Base-by-base conservation (phyloP, 2,329 filamentous ascomycete genomes). In the Verticillium nubilum region DNA sequence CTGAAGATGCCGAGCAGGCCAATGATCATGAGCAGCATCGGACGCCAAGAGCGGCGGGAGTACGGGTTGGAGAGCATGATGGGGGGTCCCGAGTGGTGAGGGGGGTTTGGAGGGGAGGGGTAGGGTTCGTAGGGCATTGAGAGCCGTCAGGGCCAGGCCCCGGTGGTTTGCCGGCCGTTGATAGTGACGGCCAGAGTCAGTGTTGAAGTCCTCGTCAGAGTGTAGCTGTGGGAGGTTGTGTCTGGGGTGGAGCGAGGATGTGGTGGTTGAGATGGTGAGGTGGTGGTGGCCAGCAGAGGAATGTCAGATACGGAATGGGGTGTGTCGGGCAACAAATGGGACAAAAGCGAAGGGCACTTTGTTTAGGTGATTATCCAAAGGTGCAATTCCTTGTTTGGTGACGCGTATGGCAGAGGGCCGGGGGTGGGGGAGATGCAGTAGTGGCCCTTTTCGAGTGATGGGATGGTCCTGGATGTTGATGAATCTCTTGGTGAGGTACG, bases 1-100 rank as follows among this genome's bases (percentile, higher is more conserved):
- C 27, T 52, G 35, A 31, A 57, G 42, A 57, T 12, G 15, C 28
- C 37, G n/a, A 57, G 28, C 37, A 52, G 28, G 37, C 35, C n/a
- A n/a, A 57, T 27, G 56, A 7, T 27, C 26, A 52, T 42, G 56
- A 57, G 19, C 15, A 57, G 37, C n/a, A 57, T 50, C 19, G 56
- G 56, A 17, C 56, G 56, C 37, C 47, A 31, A 25, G 56, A 57
- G 10, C 56, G 56, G 37, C 56, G 56, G 42, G 47, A 57, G 19
- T 57, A 57, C 26, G 42, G 56, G 42, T 47, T 57, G 27, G 37
- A 26, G 42, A 57, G 56, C 56, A 57, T 52, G 12, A 31, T 52
- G 17, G 37, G n/a, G 56, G 37, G 37, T 42, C 37, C 37, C 35
- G 19, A 52, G 25, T 19, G 56, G 56, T 28, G 56, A 52, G 33